Percentiles rank a stretch among this genome's conserved stretches.
Evolutionary conservation across 1,284 basidiomycete species (phyloP).

Genomic region (Hemileia vastatrix): DNA sequence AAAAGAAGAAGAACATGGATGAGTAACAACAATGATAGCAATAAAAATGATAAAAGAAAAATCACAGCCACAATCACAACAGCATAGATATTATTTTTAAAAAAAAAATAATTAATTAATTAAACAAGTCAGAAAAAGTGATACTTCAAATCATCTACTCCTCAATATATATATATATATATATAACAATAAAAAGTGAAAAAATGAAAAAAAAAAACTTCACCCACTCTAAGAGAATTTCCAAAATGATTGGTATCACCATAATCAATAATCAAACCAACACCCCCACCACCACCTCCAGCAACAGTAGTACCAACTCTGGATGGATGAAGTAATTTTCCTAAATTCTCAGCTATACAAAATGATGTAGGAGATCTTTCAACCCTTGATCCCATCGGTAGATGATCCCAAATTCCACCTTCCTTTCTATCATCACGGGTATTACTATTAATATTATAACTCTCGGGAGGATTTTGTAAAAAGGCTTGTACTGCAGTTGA

Average conservation of each 20-base stretch:
- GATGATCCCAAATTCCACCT: slow-evolving; percentile 55
- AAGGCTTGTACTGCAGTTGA: slow-evolving; percentile 57
- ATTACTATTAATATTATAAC: no score
- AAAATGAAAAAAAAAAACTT: neutral
- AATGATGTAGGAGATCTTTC: slow-evolving; percentile 68
- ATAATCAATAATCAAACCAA: slow-evolving; percentile 82
- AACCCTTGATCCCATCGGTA: slow-evolving; percentile 60
- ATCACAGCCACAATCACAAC: no score
- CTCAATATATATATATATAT: no score
- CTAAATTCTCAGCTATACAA: slow-evolving; percentile 58
- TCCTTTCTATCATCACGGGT: slow-evolving; percentile 8
- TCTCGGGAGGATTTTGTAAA: slow-evolving; percentile 60
- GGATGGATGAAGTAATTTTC: slow-evolving; percentile 51
- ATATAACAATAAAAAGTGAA: no score
- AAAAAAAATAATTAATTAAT: no score
- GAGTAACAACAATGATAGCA: no score
- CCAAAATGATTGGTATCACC: slow-evolving; percentile 64
- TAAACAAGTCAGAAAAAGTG: no score
- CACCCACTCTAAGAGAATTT: slow-evolving; percentile 63
- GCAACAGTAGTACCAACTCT: slow-evolving; percentile 36
- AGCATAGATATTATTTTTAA: no score
- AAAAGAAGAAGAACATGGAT: no score
- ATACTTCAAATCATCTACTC: no score
- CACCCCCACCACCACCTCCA: slow-evolving; percentile 52
- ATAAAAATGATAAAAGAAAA: no score